Percentiles rank a stretch among this genome's conserved stretches.
Conservation (phyloP, 108 stramenopile genomes). For the Pseudonitzschia pungens region DNA sequence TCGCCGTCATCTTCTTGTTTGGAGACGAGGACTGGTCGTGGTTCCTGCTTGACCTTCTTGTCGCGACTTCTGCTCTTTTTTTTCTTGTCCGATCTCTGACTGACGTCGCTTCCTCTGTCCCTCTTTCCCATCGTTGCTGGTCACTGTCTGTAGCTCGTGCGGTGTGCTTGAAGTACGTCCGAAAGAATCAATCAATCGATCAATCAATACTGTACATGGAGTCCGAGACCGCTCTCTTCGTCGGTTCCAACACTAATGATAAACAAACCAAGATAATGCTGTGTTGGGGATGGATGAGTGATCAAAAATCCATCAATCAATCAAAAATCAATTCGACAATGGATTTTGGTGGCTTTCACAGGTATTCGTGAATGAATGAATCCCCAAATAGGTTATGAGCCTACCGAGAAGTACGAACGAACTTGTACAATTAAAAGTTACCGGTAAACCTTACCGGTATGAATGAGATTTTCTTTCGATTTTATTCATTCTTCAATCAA, state of each 20-base stretch:
- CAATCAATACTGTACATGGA: no score
- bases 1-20: conserved; percentile 16
- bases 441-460: neutral
- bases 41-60: conserved; percentile 34
- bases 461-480: no score
- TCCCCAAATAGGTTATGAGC: neutral
- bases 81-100: neutral
- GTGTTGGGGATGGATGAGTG: no score
- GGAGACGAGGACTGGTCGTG: conserved; percentile 18
- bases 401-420: neutral
- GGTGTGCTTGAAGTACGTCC: neutral
- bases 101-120: conserved; percentile 4
- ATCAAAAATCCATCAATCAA: no score
- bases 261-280: no score
- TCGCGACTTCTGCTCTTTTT: conserved; percentile 30
- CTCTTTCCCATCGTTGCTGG: conserved; percentile 16
- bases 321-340: neutral
- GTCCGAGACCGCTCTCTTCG: no score
- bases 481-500: no score
- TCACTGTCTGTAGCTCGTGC: neutral
- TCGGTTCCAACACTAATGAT: no score
- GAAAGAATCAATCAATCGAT: no score
- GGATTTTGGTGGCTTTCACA: neutral
- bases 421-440: no score
- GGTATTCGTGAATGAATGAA: neutral